Evolutionary conservation across 148 eudicot genomes (phyloP), one percentile per base, ranked within the genome.

Genomic region (Limonium bicolor): DNA sequence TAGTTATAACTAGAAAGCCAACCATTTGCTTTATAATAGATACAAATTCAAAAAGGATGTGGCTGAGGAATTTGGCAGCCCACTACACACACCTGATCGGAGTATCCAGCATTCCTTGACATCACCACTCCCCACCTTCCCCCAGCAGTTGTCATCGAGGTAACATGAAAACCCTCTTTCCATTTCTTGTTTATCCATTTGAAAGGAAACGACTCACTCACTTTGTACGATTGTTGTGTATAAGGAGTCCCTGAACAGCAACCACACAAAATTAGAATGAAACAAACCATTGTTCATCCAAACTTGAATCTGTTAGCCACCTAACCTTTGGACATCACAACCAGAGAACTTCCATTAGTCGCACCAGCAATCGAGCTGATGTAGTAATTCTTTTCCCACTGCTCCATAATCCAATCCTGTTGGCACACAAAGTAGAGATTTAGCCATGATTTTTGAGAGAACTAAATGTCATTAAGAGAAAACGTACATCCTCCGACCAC

Each of bases 91-190:
- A 85, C 95, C 95, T 85, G 95, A 36, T 85, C 92, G 17, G 80
- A 74, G 50, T 51, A 85, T 41, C 92, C 92, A n/a, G 92, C 76
- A 60, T 80, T 85, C 59, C 95, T 64, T 12, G 95, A 85, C 95
- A 85, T 85, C 13, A 85, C 95, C 13, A 85, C 92, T 56, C 95
- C 95, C 95, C 95, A 85, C 29, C 95, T 77, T 58, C 58, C 72
- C 20, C 86, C 92, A 41, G 95, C 92, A 26, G 95, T 85, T 37
- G 95, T 85, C 95, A 85, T 85, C 12, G 92, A 85, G 29, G 95
- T 85, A 36, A 85, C 48, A 24, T 43, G 48, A 6, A 43, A 43
- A 2, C 48, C 48, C 10, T 43, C 48, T 12, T 43, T 43, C 48
- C 48, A 43, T 5, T 43, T 43, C 48, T 43, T 43, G 18, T 43